Conservation (phyloP, 2,329 filamentous ascomycete genomes). For the Aspergillus hortae region DNA sequence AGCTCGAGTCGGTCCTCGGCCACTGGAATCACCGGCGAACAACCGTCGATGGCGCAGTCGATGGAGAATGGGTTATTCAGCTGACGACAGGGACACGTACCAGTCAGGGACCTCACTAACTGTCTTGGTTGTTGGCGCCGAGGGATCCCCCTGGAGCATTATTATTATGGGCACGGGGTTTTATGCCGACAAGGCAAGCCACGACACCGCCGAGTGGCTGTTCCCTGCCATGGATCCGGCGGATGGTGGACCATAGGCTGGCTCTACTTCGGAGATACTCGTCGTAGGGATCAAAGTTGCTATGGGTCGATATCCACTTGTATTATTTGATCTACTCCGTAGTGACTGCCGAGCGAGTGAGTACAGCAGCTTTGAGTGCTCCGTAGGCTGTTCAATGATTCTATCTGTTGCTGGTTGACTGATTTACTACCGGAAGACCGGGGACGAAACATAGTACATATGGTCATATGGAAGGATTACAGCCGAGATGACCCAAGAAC, state of each 20-base stretch:
- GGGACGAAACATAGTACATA: neutral
- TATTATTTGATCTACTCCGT: too few relatives aligned
- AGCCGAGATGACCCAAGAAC: too few relatives aligned
- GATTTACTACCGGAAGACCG: neutral
- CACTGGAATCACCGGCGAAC: too few relatives aligned
- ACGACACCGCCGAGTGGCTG: neutral
- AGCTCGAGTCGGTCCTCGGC: too few relatives aligned
- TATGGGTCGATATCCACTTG: neutral
- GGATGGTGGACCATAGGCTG: slow-evolving; percentile 1
- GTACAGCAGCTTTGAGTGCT: too few relatives aligned
- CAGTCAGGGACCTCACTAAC: slow-evolving; percentile 13
- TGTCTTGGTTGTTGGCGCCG: too few relatives aligned
- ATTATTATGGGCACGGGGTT: neutral
- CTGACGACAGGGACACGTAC: slow-evolving; percentile 21
- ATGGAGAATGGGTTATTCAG: slow-evolving; percentile 3
- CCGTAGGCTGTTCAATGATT: too few relatives aligned
- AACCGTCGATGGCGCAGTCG: too few relatives aligned
- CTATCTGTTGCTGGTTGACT: too few relatives aligned
- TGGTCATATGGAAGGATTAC: neutral
- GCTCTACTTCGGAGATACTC: slow-evolving; percentile 9
- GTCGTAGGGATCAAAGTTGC: slow-evolving; percentile 4
- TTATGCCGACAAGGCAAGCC: neutral
- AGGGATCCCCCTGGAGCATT: too few relatives aligned
- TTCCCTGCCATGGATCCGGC: neutral
- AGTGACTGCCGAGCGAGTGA: too few relatives aligned